Evolutionary conservation across 352 stramenopile species (phyloP).

Genomic region (Pythium rhizo-oryzae): DNA sequence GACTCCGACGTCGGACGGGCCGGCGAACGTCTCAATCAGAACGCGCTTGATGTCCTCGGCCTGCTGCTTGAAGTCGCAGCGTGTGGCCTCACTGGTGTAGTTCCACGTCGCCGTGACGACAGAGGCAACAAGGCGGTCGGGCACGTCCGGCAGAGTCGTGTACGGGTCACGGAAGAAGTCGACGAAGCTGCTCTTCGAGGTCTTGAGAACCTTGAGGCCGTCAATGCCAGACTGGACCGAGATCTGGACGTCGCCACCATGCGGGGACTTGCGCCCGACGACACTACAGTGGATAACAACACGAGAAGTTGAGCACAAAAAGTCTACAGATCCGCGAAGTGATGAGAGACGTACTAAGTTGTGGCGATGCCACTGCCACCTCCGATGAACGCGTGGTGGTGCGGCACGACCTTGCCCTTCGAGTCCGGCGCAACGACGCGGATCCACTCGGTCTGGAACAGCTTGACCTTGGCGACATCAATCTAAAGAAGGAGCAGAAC

Average conservation of each 20-base stretch:
- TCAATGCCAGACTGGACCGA: slow-evolving; percentile 61
- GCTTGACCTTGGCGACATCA: slow-evolving; percentile 72
- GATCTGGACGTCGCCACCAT: slow-evolving; percentile 37
- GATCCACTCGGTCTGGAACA: slow-evolving; percentile 80
- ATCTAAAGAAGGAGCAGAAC: slow-evolving; percentile 33
- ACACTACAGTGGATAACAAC: slow-evolving; percentile 34
- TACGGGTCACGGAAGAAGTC: slow-evolving; percentile 86
- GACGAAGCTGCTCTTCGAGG: slow-evolving; percentile 87
- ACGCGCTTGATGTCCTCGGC: slow-evolving; percentile 62
- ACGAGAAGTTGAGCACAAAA: not conserved
- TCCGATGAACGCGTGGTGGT: slow-evolving; percentile 80
- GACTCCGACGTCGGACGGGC: slow-evolving; percentile 75
- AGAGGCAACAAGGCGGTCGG: slow-evolving; percentile 77
- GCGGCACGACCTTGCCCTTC: slow-evolving; percentile 51
- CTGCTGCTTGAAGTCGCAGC: slow-evolving; percentile 45
- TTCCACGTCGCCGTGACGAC: slow-evolving; percentile 78
- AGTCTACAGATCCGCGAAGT: not conserved
- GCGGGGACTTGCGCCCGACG: slow-evolving; percentile 48
- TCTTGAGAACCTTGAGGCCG: slow-evolving; percentile 88
- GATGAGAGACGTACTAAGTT: slow-evolving; percentile 50
- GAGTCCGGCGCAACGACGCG: slow-evolving; percentile 58
- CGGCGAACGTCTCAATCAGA: slow-evolving; percentile 78
- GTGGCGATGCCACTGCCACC: slow-evolving; percentile 55
- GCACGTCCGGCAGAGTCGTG: slow-evolving; percentile 76
- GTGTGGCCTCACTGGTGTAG: slow-evolving; percentile 50